phyloP scores from a whole-genome alignment of 2,329 filamentous ascomycete species.

The Cryoendolithus antarcticus region DNA sequence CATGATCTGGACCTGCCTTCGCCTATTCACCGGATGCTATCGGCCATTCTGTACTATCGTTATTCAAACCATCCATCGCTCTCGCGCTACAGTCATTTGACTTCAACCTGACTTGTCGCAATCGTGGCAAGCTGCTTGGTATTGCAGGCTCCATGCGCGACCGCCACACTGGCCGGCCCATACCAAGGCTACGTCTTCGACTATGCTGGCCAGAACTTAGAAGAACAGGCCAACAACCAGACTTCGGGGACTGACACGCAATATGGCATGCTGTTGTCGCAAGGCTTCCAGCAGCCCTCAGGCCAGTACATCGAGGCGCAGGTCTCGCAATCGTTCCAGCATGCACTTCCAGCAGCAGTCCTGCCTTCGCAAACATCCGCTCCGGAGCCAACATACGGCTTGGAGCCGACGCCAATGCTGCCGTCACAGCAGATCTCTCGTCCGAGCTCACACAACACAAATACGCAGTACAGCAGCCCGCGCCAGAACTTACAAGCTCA shows the following conservation, averaged over 20 bases:
- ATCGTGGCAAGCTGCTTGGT: no score
- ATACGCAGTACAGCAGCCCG: constrained; percentile 3
- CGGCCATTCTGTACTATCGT: no score
- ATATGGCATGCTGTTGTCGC: constrained; percentile 15
- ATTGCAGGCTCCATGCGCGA: no score
- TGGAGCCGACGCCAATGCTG: constrained; percentile 17
- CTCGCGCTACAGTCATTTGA: no score
- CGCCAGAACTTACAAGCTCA: constrained; percentile 4
- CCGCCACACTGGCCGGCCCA: constrained; percentile 36
- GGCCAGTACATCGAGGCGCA: constrained; percentile 5
- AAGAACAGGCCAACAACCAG: constrained; percentile 27
- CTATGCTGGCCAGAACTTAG: constrained; percentile 32
- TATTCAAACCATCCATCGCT: no score
- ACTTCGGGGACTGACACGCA: constrained; percentile 9
- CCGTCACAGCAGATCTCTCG: constrained; percentile 6
- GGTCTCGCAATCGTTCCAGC: constrained; percentile 11
- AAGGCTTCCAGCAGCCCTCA: constrained; percentile 9
- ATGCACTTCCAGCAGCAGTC: constrained; percentile 17
- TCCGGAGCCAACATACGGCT: constrained; percentile 15
- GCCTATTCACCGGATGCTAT: no score
- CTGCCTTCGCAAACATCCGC: constrained; percentile 18
- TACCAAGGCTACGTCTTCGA: constrained; percentile 35
- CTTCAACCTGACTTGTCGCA: no score
- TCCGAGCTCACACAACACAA: constrained; percentile 2
- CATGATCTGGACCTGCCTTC: no score